A percentile compares a stretch with the other conserved stretches of the same genome.
These are phyloP conservation scores for Ceratocystiopsis brevicomis DNA, from an alignment of 2,329 filamentous ascomycete genomes.

Conservation along the genomic window DNA sequence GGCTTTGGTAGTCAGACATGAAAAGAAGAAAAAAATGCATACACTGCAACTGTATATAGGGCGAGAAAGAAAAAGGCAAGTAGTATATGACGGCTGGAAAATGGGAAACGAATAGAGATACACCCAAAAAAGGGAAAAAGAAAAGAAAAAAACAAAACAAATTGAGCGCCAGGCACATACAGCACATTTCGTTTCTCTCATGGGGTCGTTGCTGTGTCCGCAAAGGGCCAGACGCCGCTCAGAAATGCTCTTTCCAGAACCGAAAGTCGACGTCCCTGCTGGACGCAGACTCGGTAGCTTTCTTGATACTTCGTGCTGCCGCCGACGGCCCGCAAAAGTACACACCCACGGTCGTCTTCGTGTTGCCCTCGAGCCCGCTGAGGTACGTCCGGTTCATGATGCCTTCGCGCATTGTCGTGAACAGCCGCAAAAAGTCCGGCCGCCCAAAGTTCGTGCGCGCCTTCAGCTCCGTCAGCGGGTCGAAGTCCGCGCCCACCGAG, in stretches of 20 bases:
- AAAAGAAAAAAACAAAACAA: not conserved
- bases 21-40: too few relatives aligned
- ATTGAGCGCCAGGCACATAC: not conserved
- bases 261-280: constrained; percentile 72
- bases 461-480: constrained; percentile 82
- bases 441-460: constrained; percentile 86
- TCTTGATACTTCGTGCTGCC: constrained; percentile 65
- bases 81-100: too few relatives aligned
- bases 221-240: constrained; percentile 8
- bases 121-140: not conserved
- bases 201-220: too few relatives aligned
- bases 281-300: constrained; percentile 55
- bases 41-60: too few relatives aligned
- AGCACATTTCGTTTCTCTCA: not conserved
- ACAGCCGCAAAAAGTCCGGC: constrained; percentile 68
- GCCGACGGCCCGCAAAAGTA: constrained; percentile 91
- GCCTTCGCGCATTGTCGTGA: constrained; percentile 71
- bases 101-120: too few relatives aligned
- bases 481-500: constrained; percentile 69
- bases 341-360: constrained; percentile 76
- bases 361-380: constrained; percentile 55
- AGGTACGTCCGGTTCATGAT: constrained; percentile 76
- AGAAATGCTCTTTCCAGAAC: constrained; percentile 97
- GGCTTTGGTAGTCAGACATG: too few relatives aligned
- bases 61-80: too few relatives aligned